A percentile compares a stretch with the other conserved stretches of the same genome.
Conservation (phyloP, 208 protist species). For the Kentomonas sorsogonicus region DNA sequence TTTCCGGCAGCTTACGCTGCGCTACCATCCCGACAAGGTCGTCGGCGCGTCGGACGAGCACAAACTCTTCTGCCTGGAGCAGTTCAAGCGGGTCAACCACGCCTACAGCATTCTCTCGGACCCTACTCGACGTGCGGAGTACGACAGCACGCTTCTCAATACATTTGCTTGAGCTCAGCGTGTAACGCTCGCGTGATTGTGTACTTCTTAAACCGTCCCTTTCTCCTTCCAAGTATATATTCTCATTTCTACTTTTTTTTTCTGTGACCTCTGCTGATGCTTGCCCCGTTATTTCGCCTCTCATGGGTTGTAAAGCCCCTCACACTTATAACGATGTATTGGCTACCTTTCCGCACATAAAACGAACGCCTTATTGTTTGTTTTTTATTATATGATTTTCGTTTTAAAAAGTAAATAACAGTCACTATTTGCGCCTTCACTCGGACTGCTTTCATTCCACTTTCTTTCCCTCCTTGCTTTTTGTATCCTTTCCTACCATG, state of each 20-base stretch:
- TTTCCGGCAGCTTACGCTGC: slow-evolving; percentile 27
- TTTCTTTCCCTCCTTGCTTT: too few relatives aligned
- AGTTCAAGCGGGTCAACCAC: slow-evolving; percentile 92
- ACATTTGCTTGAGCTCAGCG: not conserved
- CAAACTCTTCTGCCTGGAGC: slow-evolving; percentile 37
- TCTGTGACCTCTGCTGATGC: too few relatives aligned
- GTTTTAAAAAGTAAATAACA: too few relatives aligned
- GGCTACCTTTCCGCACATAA: too few relatives aligned
- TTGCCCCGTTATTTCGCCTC: too few relatives aligned
- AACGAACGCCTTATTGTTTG: too few relatives aligned
- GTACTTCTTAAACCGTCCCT: not conserved
- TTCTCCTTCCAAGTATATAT: not conserved
- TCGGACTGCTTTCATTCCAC: too few relatives aligned
- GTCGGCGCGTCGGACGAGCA: slow-evolving; percentile 28
- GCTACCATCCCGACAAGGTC: slow-evolving; percentile 80
- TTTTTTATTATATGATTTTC: not conserved
- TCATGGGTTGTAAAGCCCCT: too few relatives aligned
- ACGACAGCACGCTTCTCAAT: slow-evolving; percentile 71
- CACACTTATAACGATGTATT: too few relatives aligned
- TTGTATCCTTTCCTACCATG: too few relatives aligned
- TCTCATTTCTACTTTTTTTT: slow-evolving; percentile 1
- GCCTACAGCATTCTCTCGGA: slow-evolving; percentile 95
- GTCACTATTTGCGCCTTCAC: not conserved
- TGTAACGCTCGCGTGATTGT: slow-evolving; percentile 3
- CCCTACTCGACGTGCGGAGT: slow-evolving; percentile 81